Percentiles rank a stretch among this genome's conserved stretches.
These are phyloP conservation scores for Crithidia fasciculata DNA, from an alignment of 208 protist genomes.

Conservation along the genomic window DNA sequence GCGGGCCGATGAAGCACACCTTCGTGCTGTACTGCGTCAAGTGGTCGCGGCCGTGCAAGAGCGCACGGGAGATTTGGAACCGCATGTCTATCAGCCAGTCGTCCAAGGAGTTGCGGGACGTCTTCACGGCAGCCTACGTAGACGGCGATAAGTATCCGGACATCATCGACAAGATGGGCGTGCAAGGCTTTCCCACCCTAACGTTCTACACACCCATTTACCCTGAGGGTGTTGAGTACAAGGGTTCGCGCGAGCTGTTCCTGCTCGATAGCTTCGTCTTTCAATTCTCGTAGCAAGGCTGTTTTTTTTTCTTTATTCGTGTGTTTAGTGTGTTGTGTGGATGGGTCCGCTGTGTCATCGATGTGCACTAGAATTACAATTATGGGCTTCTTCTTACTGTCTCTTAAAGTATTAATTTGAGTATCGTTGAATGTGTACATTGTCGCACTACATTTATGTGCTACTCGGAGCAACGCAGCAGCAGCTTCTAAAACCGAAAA, in stretches of 20 bases:
- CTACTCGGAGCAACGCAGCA: too few relatives aligned
- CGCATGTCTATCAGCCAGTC: slow-evolving; percentile 80
- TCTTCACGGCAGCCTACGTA: slow-evolving; percentile 72
- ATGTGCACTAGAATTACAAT: too few relatives aligned
- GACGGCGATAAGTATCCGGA: slow-evolving; percentile 65
- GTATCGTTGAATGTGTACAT: too few relatives aligned
- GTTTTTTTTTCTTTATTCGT: neutral
- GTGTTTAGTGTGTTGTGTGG: neutral
- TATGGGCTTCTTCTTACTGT: too few relatives aligned
- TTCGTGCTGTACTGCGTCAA: slow-evolving; percentile 80
- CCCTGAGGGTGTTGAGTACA: slow-evolving; percentile 68
- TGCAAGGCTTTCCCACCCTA: slow-evolving; percentile 66
- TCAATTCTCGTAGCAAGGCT: slow-evolving; percentile 57
- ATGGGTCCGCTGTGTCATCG: too few relatives aligned
- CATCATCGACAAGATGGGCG: slow-evolving; percentile 44
- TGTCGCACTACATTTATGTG: too few relatives aligned
- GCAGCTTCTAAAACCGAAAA: too few relatives aligned
- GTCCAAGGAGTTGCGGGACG: slow-evolving; percentile 44
- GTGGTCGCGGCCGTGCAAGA: slow-evolving; percentile 62
- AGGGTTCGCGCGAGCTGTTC: slow-evolving; percentile 34
- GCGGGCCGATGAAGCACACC: slow-evolving; percentile 53
- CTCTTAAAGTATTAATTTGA: too few relatives aligned
- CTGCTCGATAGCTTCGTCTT: slow-evolving; percentile 85
- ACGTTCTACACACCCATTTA: slow-evolving; percentile 75
- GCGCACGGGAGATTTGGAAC: slow-evolving; percentile 46